Evolutionary conservation across 2,329 filamentous ascomycete species (phyloP).

Genomic region (Dissoconium aciculare): DNA sequence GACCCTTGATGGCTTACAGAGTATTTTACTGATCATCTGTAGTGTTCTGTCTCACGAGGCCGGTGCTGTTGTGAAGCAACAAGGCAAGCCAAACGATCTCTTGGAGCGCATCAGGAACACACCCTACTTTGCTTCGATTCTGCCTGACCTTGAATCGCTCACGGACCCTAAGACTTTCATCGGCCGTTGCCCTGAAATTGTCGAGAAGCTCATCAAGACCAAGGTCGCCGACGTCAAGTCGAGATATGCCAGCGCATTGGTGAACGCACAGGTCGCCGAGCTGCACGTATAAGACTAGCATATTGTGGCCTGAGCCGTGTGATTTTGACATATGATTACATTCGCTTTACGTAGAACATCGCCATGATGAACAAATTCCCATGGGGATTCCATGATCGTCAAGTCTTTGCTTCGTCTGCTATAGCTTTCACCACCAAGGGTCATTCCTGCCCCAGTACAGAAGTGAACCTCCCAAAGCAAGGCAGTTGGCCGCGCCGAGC

Average conservation of each 20-base stretch:
- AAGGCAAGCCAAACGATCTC: constrained; percentile 66
- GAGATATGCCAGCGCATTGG: constrained; percentile 20
- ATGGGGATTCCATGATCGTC: neutral
- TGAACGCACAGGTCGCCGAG: constrained; percentile 16
- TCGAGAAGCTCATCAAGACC: constrained; percentile 24
- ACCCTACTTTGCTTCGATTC: constrained; percentile 51
- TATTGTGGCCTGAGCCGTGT: neutral
- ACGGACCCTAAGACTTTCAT: constrained; percentile 26
- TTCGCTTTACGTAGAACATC: no score
- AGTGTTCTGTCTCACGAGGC: constrained; percentile 63
- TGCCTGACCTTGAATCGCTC: constrained; percentile 23
- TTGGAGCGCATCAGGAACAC: constrained; percentile 59
- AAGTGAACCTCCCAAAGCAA: constrained; percentile 17
- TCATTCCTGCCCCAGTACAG: constrained; percentile 19
- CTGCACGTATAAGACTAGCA: constrained; percentile 15
- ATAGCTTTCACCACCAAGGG: constrained; percentile 8
- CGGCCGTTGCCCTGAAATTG: constrained; percentile 26
- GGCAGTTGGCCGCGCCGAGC: constrained; percentile 18
- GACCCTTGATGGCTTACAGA: no score
- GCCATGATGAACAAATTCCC: no score
- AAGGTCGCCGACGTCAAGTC: constrained; percentile 25
- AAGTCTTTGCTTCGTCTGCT: constrained; percentile 1
- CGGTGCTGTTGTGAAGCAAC: constrained; percentile 51
- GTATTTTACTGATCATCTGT: constrained; percentile 3
- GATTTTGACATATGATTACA: neutral